Conservation (phyloP, 176 grass and related monocot genomes). For the Panicum miliaceum region DNA sequence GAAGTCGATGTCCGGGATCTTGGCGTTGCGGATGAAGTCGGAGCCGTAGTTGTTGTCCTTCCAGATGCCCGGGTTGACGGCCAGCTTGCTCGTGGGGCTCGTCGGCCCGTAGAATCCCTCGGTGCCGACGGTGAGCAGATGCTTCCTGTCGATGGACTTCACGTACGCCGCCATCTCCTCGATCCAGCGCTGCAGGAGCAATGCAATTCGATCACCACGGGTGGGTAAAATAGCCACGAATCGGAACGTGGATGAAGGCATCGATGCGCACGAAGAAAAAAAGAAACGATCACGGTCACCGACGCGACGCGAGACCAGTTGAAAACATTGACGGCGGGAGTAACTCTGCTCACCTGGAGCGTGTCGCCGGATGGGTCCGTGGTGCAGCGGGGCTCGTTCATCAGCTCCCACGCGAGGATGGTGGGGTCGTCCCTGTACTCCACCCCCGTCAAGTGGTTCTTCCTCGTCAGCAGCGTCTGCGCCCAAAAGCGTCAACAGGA, state of each 20-base stretch:
- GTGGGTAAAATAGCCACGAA: background rate
- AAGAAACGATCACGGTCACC: background rate
- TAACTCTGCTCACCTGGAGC: slow-evolving; percentile 59
- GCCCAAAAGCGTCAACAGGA: background rate
- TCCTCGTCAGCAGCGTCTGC: slow-evolving; percentile 88
- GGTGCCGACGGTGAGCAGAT: slow-evolving; percentile 79
- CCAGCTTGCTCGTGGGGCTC: slow-evolving; percentile 51
- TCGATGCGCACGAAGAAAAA: background rate
- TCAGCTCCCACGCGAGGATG: slow-evolving; percentile 95
- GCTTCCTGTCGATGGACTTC: slow-evolving; percentile 78
- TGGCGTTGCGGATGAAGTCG: slow-evolving; percentile 90
- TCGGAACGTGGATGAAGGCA: background rate
- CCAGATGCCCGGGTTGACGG: slow-evolving; percentile 81
- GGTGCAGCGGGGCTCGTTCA: slow-evolving; percentile 94
- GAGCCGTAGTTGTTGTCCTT: slow-evolving; percentile 63
- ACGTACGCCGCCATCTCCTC: slow-evolving; percentile 86
- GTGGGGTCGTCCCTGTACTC: slow-evolving; percentile 91
- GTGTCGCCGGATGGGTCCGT: slow-evolving; percentile 79
- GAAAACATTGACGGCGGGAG: background rate
- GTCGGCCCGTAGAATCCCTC: slow-evolving; percentile 94
- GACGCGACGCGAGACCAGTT: background rate
- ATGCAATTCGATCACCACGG: background rate
- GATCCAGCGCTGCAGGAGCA: slow-evolving; percentile 68
- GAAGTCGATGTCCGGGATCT: slow-evolving; percentile 73
- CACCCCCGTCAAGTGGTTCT: slow-evolving; percentile 88